Conservation (phyloP, 2,329 filamentous ascomycete species). For the Talaromyces sp. region DNA sequence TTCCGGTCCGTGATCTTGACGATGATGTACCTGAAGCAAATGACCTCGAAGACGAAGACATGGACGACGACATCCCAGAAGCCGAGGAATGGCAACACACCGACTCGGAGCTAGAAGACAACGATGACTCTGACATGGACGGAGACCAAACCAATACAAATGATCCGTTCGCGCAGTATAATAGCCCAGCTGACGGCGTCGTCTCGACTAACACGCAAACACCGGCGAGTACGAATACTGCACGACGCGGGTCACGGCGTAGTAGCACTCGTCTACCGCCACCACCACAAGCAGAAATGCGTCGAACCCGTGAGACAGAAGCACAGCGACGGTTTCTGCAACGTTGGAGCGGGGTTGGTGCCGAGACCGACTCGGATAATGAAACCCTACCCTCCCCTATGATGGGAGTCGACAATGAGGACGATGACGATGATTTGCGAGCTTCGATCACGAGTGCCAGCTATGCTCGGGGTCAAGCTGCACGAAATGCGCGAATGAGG, state of each 20-base stretch:
- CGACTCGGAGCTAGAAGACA: constrained; percentile 65
- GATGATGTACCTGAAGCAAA: constrained; percentile 62
- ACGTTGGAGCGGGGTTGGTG: constrained; percentile 37
- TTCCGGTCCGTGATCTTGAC: constrained; percentile 68
- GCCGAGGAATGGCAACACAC: constrained; percentile 70
- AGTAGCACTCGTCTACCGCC: constrained; percentile 23
- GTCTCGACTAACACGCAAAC: constrained; percentile 27
- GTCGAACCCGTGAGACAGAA: constrained; percentile 33
- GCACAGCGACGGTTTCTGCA: constrained; percentile 39
- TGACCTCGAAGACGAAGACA: constrained; percentile 47
- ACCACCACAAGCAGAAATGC: constrained; percentile 24
- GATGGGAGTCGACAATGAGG: constrained; percentile 24
- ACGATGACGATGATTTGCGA: constrained; percentile 35
- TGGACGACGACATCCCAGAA: constrained; percentile 37
- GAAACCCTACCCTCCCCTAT: neutral
- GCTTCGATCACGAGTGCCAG: constrained; percentile 29
- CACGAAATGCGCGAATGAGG: constrained; percentile 16
- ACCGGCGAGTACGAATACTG: constrained; percentile 26
- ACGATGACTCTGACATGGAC: constrained; percentile 44
- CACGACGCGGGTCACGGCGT: neutral
- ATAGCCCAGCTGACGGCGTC: constrained; percentile 19
- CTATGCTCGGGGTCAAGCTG: neutral
- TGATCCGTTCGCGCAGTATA: constrained; percentile 27
- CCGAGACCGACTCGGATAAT: constrained; percentile 20
- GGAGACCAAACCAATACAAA: constrained; percentile 34